Base-by-base conservation (phyloP, 2,329 filamentous ascomycete genomes). In the Arthroderma sp. region DNA sequence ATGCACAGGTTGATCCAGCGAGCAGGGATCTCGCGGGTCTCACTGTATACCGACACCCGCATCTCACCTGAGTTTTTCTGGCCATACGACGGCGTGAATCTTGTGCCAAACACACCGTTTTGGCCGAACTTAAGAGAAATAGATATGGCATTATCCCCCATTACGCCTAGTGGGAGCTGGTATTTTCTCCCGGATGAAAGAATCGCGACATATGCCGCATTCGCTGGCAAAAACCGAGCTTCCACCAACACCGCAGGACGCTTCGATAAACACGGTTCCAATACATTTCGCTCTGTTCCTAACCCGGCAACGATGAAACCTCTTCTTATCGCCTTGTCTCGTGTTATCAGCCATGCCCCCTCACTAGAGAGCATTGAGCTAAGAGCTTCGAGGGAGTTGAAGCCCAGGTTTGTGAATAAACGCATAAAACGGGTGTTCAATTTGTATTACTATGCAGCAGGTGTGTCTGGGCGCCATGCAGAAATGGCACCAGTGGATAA, bases 271-370 rank as follows among this genome's bases (percentile, higher is more conserved):
- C 9, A 9, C 32, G 32, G 7, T 4, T 9, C 6, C 11, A 42
- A 42, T 11, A 27, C 6, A 22, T 42, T 34, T 28, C 40, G 40
- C 40, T 9, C 11, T 28, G 29, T 42, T 11, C 40, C 40, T 5
- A 29, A 42, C 22, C 29, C 40, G 6, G 40, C 8, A 11, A 42
- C 8, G 31, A 42, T 42, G 11, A 42, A 42, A 7, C 40, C 40
- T 7, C 29, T 42, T 6, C 40, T 42, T 10, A 42, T 42, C 7
- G 40, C 40, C 40, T 34, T 42, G 40, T 29, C 40, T 11, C 29
- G 31, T 6, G 40, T 31, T n/a, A 28, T 31, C 4, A 29, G 40
- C 28, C 5, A 8, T 36, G 40, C 40, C 29, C 40, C 40, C 22
- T 36, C 30, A 5, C 40, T 42, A 15, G 31, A 42, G 38, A 30